Base-by-base conservation (phyloP, 1,284 basidiomycete genomes). In the Microbotryum saponariae region DNA sequence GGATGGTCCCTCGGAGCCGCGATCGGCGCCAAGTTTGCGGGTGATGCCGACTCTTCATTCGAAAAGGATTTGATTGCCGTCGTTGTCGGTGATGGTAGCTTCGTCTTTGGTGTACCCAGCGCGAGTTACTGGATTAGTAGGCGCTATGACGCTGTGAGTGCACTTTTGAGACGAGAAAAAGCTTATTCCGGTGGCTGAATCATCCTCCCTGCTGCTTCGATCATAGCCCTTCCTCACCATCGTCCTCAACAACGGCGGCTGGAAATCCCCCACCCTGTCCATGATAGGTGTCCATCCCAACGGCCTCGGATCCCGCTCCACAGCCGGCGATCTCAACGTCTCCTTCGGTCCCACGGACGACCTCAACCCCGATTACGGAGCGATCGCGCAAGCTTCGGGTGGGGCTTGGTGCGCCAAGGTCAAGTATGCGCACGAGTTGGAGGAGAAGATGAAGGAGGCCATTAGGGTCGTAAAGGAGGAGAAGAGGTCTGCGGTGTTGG, bases 111-210 rank as follows among this genome's bases (percentile, higher is more conserved):
- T 2, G 81, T 85, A 0, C 85, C 86, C 0, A 78, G 81, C 42
- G 81, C 83, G 3, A 81, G 80, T 1, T 87, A 80, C 72, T 86
- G 85, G 85, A 85, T 87, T 74, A 83, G 85, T 0, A 79, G 81
- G 65, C 78, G 79, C 58, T 86, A 87, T 72, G 76, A 83, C 29
- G 83, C 85, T 42, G 84, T 85, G 60, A 66, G 81, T 74, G 45
- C 20, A 6, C 23, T 58, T 18, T 37, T 25, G 12, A 14, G 5
- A 6, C 31, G 1, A 31, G 31, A 31, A 31, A 8, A 8, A 10
- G 31, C 31, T 10, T 31, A 31, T 8, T 2, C 10, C 31, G 31
- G 31, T 31, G 7, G 8, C 45, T 56, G 18, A 29, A 1, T 25
- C 4, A 25, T 20, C 14, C 37, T 42, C 12, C 37, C 37, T 42